phyloP scores from a whole-genome alignment of 331 rosid species.

The Saraca asoca region DNA sequence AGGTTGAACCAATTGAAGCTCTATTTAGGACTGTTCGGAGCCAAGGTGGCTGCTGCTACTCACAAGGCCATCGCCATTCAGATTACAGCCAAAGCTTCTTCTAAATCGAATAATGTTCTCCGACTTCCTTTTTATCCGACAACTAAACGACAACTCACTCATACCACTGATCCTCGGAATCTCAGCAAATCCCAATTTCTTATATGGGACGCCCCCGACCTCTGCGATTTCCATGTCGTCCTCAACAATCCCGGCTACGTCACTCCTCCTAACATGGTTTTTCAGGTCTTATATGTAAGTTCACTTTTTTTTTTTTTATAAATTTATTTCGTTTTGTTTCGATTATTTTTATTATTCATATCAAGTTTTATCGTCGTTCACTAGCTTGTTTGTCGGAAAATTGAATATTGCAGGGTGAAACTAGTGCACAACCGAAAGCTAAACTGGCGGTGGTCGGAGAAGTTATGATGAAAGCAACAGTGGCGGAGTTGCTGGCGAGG shows the following conservation, averaged over 20 bases:
- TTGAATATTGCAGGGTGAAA: slow-evolving; percentile 41
- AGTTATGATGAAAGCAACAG: slow-evolving; percentile 40
- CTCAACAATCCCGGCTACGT: slow-evolving; percentile 13
- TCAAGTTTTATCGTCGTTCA: background rate
- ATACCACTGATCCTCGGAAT: slow-evolving; percentile 35
- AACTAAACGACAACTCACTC: slow-evolving; percentile 37
- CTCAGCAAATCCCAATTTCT: slow-evolving; percentile 19
- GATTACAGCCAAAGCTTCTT: slow-evolving; percentile 40
- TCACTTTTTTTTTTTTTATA: too few relatives aligned
- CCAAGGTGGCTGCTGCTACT: background rate
- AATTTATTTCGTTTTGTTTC: background rate
- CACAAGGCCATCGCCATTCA: slow-evolving; percentile 34
- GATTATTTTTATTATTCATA: background rate
- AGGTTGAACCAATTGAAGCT: slow-evolving; percentile 60
- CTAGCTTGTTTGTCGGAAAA: background rate
- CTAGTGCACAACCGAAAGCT: slow-evolving; percentile 17
- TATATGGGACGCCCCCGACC: slow-evolving; percentile 52
- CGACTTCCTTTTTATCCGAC: slow-evolving; percentile 41
- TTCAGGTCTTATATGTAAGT: slow-evolving; percentile 61
- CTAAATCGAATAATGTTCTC: slow-evolving; percentile 9
- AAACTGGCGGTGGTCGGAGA: slow-evolving; percentile 54
- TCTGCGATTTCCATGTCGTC: slow-evolving; percentile 39
- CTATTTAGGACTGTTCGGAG: slow-evolving; percentile 29
- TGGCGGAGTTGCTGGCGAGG: slow-evolving; percentile 39
- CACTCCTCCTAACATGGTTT: slow-evolving; percentile 41